A percentile compares a stretch with the other conserved stretches of the same genome.
phyloP scores from a whole-genome alignment of 2,329 filamentous ascomycete genomes.

The Arthrobotrys iridis region DNA sequence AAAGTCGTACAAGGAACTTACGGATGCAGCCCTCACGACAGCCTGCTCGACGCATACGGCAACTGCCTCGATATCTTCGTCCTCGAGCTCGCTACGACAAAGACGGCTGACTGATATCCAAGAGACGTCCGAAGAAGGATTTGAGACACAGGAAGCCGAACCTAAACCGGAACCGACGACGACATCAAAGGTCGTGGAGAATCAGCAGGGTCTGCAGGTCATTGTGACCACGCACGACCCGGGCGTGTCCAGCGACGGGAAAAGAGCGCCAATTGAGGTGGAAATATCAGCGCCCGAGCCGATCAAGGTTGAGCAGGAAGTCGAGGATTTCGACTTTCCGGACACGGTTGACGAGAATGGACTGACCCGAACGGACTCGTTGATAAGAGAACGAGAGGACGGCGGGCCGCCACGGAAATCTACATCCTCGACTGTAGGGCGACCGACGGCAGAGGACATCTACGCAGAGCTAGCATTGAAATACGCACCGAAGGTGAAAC shows the following conservation, averaged over 20 bases:
- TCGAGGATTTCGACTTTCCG: constrained; percentile 34
- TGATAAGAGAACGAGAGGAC: constrained; percentile 19
- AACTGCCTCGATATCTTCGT: constrained; percentile 84
- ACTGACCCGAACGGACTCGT: constrained; percentile 32
- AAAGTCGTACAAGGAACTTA: constrained; percentile 77
- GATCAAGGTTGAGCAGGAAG: constrained; percentile 41
- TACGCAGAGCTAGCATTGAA: constrained; percentile 61
- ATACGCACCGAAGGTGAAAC: constrained; percentile 82
- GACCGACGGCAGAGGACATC: constrained; percentile 64
- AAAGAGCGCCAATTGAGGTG: constrained; percentile 49
- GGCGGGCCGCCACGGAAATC: constrained; percentile 56
- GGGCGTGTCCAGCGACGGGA: constrained; percentile 55
- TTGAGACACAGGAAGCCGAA: constrained; percentile 22
- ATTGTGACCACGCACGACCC: constrained; percentile 58
- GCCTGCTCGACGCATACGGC: constrained; percentile 90
- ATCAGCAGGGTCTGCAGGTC: constrained; percentile 56
- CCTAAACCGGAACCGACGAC: constrained; percentile 36
- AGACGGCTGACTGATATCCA: constrained; percentile 87
- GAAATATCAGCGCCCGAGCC: constrained; percentile 53
- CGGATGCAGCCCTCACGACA: constrained; percentile 85
- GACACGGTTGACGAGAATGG: constrained; percentile 34
- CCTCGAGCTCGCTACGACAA: constrained; percentile 79
- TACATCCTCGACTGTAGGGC: constrained; percentile 60
- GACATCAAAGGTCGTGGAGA: constrained; percentile 44
- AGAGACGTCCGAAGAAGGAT: constrained; percentile 86